Percentiles rank a stretch among this genome's conserved stretches.
phyloP scores from a whole-genome alignment of 148 eudicot genomes.

The Vaccinium corymbosum region DNA sequence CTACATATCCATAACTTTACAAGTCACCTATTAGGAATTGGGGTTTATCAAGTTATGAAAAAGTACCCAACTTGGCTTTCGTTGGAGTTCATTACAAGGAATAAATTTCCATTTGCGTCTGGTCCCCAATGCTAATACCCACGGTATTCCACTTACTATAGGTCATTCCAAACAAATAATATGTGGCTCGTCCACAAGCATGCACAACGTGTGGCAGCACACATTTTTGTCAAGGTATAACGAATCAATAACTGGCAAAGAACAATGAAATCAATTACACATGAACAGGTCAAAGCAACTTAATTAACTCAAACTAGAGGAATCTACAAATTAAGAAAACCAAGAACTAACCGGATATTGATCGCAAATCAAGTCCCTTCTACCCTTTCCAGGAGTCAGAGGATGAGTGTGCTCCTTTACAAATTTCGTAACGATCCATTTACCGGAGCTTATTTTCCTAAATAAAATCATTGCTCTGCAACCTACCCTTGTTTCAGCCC shows the following conservation, averaged over 20 bases:
- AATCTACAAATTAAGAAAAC: neutral
- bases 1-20: neutral
- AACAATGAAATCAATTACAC: neutral
- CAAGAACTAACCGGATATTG: conserved; percentile 78
- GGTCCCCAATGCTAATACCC: neutral
- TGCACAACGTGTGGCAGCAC: neutral
- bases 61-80: neutral
- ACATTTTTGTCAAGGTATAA: neutral
- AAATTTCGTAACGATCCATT: conserved; percentile 85
- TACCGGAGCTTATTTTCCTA: conserved; percentile 76
- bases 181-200: neutral
- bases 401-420: conserved; percentile 92
- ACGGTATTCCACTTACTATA: neutral
- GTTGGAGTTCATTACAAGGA: neutral
- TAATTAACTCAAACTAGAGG: neutral
- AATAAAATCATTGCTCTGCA: conserved; percentile 94
- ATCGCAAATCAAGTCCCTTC: conserved; percentile 70
- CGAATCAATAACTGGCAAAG: neutral
- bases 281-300: neutral
- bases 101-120: neutral
- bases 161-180: neutral
- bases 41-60: neutral
- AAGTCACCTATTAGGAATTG: neutral
- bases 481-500: conserved; percentile 93
- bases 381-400: conserved; percentile 78